Evolutionary conservation across 2,329 filamentous ascomycete species (phyloP), one percentile per base, ranked within the genome.

Genomic region (Colletotrichum shisoi): DNA sequence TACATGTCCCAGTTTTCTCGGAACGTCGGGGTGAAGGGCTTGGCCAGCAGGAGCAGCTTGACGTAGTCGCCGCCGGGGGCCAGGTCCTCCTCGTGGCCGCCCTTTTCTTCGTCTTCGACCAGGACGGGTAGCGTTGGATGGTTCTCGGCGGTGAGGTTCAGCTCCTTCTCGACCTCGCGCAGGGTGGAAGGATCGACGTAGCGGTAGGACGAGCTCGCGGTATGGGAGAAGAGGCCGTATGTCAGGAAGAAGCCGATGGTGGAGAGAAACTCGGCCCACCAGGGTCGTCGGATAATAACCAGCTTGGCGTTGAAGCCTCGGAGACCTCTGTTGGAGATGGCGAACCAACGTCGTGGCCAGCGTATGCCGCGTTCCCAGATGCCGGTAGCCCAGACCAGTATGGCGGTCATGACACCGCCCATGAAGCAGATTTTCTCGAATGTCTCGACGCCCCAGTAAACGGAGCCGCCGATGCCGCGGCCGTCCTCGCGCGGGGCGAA

Each of bases 1-100:
- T 96, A 99, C 17, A 94, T 84, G 75, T 99, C 95, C 95, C 95
- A 99, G 71, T 97, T 96, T 77, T 98, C 94, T 21, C 95, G 87
- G 74, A 99, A 99, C 53, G 92, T 93, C 0, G 95, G 90, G 6
- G 92, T 96, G 75, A 99, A 99, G 0, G 94, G 93, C 76, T 99
- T 99, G 1, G 95, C 93, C 12, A 97, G 85, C 8, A 99, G 83
- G 19, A 98, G 82, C 1, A 99, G 85, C 77, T 96, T 95, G 72
- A 99, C 90, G 74, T 94, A 91, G 79, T 98, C 93, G 2, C 95
- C 95, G 0, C 94, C 94, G 0, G 92, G 88, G 0, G 93, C 91
- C 49, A 99, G 84, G 74, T 98, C 95, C 78, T 98, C 94, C 75
- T 97, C 94, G 63, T 93, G 88, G 1, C 90, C 89, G 15, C 85